These are phyloP conservation scores for Brettanomyces sp. DNA, from an alignment of 805 yeast genomes.

Conservation along the genomic window DNA sequence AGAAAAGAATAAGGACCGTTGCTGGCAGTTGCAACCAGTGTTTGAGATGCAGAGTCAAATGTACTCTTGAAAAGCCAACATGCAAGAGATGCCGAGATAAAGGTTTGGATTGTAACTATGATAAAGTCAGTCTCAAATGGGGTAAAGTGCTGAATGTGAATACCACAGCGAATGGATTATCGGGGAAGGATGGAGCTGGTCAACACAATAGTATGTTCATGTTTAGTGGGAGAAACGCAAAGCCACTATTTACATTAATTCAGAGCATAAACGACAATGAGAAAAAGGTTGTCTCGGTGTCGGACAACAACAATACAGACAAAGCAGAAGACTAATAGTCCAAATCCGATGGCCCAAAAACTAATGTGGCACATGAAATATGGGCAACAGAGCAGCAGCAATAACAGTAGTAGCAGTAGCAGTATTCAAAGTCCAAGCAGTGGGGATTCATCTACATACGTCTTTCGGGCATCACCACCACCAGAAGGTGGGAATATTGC, in stretches of 20 bases:
- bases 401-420: no score
- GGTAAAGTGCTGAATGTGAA: slow-evolving; percentile 28
- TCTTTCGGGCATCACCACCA: no score
- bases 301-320: not conserved
- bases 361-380: no score
- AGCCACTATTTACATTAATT: slow-evolving; percentile 1
- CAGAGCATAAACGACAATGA: slow-evolving; percentile 1
- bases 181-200: not conserved
- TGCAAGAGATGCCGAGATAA: slow-evolving; percentile 33
- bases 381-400: no score
- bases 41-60: slow-evolving; percentile 36
- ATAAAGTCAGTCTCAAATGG: slow-evolving; percentile 35
- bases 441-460: no score
- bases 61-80: slow-evolving; percentile 32
- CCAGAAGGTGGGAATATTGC: no score
- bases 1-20: slow-evolving; percentile 18
- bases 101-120: slow-evolving; percentile 32
- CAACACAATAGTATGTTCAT: not conserved
- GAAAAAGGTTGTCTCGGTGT: not conserved
- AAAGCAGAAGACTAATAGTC: no score
- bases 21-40: slow-evolving; percentile 36
- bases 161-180: not conserved
- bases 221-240: slow-evolving; percentile 1
- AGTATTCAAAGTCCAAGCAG: no score
- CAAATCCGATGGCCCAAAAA: no score